Evolutionary conservation across 1,139 yeast genomes (phyloP).

Genomic region (Geotrichum aggregatum): DNA sequence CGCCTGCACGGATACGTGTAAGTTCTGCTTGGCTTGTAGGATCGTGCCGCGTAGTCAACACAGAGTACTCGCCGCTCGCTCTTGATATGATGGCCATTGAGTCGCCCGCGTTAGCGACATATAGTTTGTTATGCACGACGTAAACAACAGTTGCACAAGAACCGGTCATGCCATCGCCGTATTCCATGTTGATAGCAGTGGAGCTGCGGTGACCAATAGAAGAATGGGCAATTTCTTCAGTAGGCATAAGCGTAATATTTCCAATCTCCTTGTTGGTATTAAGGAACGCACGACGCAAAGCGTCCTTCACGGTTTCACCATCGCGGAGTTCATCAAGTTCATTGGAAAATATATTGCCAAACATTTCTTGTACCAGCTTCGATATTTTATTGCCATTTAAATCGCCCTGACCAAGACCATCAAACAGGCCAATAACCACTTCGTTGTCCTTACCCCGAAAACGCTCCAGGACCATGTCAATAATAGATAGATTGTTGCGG

Average conservation of each 20-base stretch:
- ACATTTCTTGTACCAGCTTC: constrained; percentile 65
- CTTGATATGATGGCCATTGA: constrained; percentile 75
- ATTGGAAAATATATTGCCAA: constrained; percentile 58
- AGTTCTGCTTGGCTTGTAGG: constrained; percentile 79
- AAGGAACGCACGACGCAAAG: constrained; percentile 74
- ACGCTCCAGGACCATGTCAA: constrained; percentile 84
- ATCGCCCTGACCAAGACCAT: constrained; percentile 62
- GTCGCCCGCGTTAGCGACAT: constrained; percentile 89
- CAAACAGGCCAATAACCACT: constrained; percentile 76
- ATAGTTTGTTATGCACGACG: constrained; percentile 63
- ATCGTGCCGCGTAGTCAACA: constrained; percentile 74
- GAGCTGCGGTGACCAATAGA: constrained; percentile 37
- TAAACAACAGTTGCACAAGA: constrained; percentile 80
- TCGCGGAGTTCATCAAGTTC: constrained; percentile 54
- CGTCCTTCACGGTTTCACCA: constrained; percentile 52
- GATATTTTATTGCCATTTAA: constrained; percentile 56
- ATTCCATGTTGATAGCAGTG: constrained; percentile 35
- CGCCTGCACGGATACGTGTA: constrained; percentile 82
- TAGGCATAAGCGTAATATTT: constrained; percentile 38
- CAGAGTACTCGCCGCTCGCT: constrained; percentile 71
- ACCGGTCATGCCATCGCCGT: constrained; percentile 75
- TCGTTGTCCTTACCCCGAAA: constrained; percentile 77
- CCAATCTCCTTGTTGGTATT: constrained; percentile 79
- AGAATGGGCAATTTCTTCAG: constrained; percentile 36
- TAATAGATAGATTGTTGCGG: constrained; percentile 60